These are phyloP conservation scores for Microsporum ferrugineum DNA, from an alignment of 2,329 filamentous ascomycete genomes.

Conservation along the genomic window DNA sequence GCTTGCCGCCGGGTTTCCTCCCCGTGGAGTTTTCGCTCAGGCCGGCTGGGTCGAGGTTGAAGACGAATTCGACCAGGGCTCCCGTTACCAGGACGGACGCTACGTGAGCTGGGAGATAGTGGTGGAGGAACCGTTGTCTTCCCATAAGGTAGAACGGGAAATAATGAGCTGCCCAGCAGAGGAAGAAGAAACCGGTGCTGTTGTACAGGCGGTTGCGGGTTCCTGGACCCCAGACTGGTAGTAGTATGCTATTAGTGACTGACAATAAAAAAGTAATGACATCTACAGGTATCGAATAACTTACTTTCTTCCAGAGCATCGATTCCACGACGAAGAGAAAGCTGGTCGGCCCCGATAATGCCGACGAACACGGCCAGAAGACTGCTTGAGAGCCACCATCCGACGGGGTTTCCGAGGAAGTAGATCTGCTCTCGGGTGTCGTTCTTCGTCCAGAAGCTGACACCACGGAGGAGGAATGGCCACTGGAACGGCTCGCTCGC, in stretches of 20 bases:
- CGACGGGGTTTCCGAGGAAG: conserved; percentile 91
- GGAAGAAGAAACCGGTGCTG: conserved; percentile 97
- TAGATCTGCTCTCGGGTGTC: conserved; percentile 95
- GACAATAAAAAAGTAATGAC: no score
- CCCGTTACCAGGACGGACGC: conserved; percentile 84
- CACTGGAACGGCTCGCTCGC: conserved; percentile 90
- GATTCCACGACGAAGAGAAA: conserved; percentile 82
- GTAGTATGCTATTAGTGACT: neutral
- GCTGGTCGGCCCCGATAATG: conserved; percentile 82
- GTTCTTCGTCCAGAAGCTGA: conserved; percentile 98
- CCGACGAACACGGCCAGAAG: conserved; percentile 86
- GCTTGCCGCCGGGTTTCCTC: conserved; percentile 25
- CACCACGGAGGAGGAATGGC: conserved; percentile 92
- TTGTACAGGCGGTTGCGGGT: conserved; percentile 93
- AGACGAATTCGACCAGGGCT: conserved; percentile 87
- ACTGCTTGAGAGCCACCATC: conserved; percentile 94
- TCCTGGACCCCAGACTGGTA: conserved; percentile 45
- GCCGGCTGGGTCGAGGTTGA: conserved; percentile 69
- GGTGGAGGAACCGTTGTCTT: conserved; percentile 92
- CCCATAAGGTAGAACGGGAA: conserved; percentile 98
- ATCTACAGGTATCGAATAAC: conserved; percentile 32
- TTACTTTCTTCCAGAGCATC: conserved; percentile 88
- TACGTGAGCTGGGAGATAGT: conserved; percentile 90
- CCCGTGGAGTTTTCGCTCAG: conserved; percentile 19
- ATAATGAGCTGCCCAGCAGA: conserved; percentile 95